Evolutionary conservation across 345 rosid genomes (phyloP).

Genomic region (Lumnitzera racemosa): DNA sequence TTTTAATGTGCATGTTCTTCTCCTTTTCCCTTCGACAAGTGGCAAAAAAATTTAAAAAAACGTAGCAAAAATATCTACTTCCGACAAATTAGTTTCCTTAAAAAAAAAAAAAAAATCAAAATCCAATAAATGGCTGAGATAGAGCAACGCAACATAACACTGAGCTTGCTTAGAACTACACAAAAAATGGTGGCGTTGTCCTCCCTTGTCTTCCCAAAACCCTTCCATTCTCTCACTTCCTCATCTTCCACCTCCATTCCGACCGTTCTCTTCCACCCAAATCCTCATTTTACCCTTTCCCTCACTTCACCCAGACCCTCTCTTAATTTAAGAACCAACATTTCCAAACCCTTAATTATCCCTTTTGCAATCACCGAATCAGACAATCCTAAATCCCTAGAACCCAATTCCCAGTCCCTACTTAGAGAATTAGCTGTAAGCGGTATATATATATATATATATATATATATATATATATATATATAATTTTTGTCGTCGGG

Average conservation of each 20-base stretch:
- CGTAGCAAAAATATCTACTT: too few species aligned
- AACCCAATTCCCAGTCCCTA: conserved; percentile 36
- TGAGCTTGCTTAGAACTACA: not conserved
- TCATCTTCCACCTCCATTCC: conserved; percentile 15
- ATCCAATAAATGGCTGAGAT: conserved; percentile 2
- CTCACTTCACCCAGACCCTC: conserved; percentile 21
- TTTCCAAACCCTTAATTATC: conserved; percentile 25
- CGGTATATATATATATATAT: too few species aligned
- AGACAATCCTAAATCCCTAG: conserved; percentile 49
- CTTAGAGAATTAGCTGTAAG: conserved; percentile 65
- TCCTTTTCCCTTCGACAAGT: too few species aligned
- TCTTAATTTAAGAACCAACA: conserved; percentile 4
- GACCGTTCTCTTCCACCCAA: conserved; percentile 18
- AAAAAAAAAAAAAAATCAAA: not conserved
- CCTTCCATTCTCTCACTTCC: conserved; percentile 14
- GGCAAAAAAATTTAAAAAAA: too few species aligned
- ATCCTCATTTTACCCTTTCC: conserved; percentile 14
- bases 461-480: too few species aligned
- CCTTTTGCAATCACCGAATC: conserved; percentile 64
- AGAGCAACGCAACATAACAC: not conserved
- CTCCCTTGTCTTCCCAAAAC: conserved; percentile 29
- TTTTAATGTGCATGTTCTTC: too few species aligned
- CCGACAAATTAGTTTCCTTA: too few species aligned
- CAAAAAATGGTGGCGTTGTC: conserved; percentile 28
- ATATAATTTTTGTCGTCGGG: not conserved